Evolutionary conservation across 225 moss, liverwort and hornwort genomes (phyloP), one percentile per base, ranked within the genome.

Genomic region (Lunularia cruciata): DNA sequence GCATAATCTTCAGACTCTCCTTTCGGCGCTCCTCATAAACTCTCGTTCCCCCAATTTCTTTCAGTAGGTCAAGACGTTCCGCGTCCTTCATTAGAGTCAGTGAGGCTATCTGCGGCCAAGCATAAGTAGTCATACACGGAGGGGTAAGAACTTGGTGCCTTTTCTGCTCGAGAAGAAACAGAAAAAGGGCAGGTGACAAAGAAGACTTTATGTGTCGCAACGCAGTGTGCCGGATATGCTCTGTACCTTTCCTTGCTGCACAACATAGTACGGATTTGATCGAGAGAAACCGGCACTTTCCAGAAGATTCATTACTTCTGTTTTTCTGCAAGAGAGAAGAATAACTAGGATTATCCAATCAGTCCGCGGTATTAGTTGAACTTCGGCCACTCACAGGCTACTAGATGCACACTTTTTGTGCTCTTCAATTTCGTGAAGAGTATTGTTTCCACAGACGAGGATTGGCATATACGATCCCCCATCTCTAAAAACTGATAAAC

Each of bases 231-330:
- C 18, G 37, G 10, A 23, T 60, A 59, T 34, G 20, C 36, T 3
- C 19, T 10, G 22, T 77, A 92, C 92, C 84, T 94, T 94, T 48
- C 93, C 93, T 78, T 94, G 93, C 73, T 94, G 93, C 76, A 94
- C 93, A 68, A 94, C 93, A 72, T 94, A 94, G 47, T 94, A 94
- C 60, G 93, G 93, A 57, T 94, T 94, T 51, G 93, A 94, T 34
- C 93, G 86, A 68, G 93, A 94, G 66, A 94, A 94, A 8, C 93
- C 93, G 64, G 93, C 93, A 87, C 93, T 94, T 63, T 94, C 93
- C 22, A 94, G 68, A 57, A 94, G 81, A 71, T 94, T 94, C 93
- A 94, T 94, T 34, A 93, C 92, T 78, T 93, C 92, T 8, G 86
- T 88, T 74, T 93, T 93, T 39, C 91, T 91, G 81, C 70, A 65